Conservation (phyloP, 495 filamentous ascomycete species). For the Antarctomyces pellizariae region DNA sequence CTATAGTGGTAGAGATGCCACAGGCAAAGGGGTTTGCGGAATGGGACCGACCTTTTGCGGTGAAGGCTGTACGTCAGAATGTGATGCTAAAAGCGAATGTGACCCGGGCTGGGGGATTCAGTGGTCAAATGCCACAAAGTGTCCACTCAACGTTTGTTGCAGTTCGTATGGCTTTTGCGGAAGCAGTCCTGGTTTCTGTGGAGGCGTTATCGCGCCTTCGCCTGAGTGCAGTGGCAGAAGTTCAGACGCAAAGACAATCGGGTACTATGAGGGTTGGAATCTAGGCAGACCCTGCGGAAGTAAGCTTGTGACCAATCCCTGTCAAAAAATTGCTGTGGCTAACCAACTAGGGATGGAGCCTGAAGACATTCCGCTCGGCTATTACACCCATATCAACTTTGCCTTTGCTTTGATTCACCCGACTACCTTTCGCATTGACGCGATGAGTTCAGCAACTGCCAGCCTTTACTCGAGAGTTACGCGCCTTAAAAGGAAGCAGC, state of each 20-base stretch:
- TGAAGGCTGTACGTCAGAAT: slow-evolving; percentile 10
- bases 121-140: not conserved
- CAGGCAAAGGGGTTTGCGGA: slow-evolving; percentile 12
- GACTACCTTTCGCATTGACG: slow-evolving; percentile 1
- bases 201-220: too few relatives aligned
- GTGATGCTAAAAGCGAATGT: slow-evolving; percentile 13
- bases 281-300: slow-evolving; percentile 3
- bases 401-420: slow-evolving; percentile 7
- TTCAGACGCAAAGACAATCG: slow-evolving; percentile 1
- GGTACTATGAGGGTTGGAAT: slow-evolving; percentile 7
- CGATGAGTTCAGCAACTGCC: slow-evolving; percentile 1
- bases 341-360: slow-evolving; percentile 2
- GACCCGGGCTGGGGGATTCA: slow-evolving; percentile 10
- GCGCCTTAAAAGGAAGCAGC: slow-evolving; percentile 12
- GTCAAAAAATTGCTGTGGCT: too few relatives aligned
- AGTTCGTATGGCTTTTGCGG: slow-evolving; percentile 19
- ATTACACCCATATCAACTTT: slow-evolving; percentile 6
- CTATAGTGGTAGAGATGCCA: too few relatives aligned
- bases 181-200: slow-evolving; percentile 19
- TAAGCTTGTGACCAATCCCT: too few relatives aligned
- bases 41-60: slow-evolving; percentile 10
- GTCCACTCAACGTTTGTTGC: slow-evolving; percentile 14
- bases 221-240: not conserved
- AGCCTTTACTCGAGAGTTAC: slow-evolving; percentile 11
- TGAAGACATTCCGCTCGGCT: slow-evolving; percentile 1